Conservation (phyloP, 306 rosid genomes). For the Prunus salicina region DNA sequence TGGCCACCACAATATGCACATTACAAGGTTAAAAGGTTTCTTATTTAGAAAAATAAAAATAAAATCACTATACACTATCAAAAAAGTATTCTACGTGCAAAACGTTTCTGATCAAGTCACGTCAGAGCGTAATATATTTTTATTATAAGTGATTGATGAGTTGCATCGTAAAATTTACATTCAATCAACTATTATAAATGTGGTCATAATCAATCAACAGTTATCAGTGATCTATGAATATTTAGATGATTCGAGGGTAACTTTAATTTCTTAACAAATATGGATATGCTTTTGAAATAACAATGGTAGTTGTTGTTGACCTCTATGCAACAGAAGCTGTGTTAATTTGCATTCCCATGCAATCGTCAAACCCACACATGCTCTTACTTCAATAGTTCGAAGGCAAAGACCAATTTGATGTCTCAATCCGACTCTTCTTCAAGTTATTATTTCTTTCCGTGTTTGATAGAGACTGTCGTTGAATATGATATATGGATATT, state of each 20-base stretch:
- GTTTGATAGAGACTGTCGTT: background rate
- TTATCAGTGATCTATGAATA: background rate
- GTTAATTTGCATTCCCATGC: background rate
- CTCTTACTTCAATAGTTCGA: background rate
- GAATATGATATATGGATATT: background rate
- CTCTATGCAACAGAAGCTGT: background rate
- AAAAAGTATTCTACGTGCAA: background rate
- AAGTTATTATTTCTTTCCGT: background rate
- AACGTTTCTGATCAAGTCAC: background rate
- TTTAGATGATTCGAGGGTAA: no score
- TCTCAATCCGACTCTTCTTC: background rate
- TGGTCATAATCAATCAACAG: background rate
- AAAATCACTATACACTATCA: background rate
- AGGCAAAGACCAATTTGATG: background rate
- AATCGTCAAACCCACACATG: background rate
- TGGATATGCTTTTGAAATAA: no score
- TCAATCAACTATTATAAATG: no score
- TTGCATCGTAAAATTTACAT: background rate
- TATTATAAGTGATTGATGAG: background rate
- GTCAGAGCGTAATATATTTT: no score
- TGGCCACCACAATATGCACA: background rate
- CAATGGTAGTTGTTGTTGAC: no score
- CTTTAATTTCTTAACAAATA: no score
- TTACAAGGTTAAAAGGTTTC: background rate
- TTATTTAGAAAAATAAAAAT: background rate